Evolutionary conservation across 2,329 filamentous ascomycete species (phyloP).

Genomic region (Colletotrichum viniferum): DNA sequence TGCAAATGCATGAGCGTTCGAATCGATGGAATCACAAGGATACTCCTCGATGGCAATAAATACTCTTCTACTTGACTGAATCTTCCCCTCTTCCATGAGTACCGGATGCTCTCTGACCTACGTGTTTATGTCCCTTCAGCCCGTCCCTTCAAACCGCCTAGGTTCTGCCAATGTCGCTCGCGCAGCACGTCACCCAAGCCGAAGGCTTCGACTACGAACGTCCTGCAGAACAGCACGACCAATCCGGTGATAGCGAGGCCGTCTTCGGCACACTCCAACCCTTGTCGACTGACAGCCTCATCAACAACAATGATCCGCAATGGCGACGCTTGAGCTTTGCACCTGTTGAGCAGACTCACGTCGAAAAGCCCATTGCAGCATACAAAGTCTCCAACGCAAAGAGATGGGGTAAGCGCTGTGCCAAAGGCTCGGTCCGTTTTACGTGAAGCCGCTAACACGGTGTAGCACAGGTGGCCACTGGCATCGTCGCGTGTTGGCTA

Average conservation of each 20-base stretch:
- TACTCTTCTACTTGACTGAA: background rate
- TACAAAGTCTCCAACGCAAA: conserved; percentile 34
- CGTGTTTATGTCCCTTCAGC: background rate
- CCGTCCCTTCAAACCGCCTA: background rate
- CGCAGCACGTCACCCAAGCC: conserved; percentile 44
- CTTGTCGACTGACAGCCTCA: background rate
- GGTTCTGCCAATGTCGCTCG: conserved; percentile 40
- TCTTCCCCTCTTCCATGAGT: background rate
- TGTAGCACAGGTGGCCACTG: conserved; percentile 70
- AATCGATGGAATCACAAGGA: background rate
- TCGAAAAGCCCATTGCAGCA: conserved; percentile 31
- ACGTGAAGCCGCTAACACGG: background rate
- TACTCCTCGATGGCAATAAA: background rate
- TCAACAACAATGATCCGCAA: conserved; percentile 3
- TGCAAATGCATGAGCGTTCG: background rate
- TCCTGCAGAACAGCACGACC: conserved; percentile 26
- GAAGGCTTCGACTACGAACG: conserved; percentile 45
- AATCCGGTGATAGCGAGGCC: conserved; percentile 24
- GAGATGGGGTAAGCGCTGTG: conserved; percentile 25
- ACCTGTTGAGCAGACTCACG: conserved; percentile 26
- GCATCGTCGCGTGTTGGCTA: conserved; percentile 76
- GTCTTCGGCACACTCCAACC: conserved; percentile 30
- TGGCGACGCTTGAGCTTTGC: conserved; percentile 32
- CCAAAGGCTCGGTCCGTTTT: too few relatives aligned
- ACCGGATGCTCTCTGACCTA: background rate